These are phyloP conservation scores for Fusarium bulbicola DNA, from an alignment of 2,329 filamentous ascomycete species.

Conservation along the genomic window DNA sequence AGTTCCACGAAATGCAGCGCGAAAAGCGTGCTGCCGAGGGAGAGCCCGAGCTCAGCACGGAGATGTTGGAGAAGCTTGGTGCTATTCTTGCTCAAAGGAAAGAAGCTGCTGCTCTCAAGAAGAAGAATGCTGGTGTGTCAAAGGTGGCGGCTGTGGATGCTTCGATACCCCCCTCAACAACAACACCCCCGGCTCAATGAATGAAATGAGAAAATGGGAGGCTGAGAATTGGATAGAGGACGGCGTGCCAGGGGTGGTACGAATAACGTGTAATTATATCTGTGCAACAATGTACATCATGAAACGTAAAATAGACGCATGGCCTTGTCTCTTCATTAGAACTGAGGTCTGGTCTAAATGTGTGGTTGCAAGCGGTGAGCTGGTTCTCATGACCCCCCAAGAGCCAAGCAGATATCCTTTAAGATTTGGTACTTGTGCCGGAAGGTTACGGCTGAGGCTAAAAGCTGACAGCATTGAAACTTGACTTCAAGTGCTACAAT, in stretches of 20 bases:
- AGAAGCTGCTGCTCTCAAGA: slow-evolving; percentile 50
- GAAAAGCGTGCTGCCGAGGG: slow-evolving; percentile 61
- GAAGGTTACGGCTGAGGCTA: neutral
- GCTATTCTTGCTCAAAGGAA: slow-evolving; percentile 67
- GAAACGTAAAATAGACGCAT: slow-evolving; percentile 43
- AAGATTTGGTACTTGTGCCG: neutral
- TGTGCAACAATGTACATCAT: slow-evolving; percentile 47
- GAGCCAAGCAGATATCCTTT: neutral
- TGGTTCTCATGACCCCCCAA: neutral
- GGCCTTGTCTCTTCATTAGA: slow-evolving; percentile 27
- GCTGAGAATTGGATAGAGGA: slow-evolving; percentile 17
- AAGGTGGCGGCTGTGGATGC: slow-evolving; percentile 40
- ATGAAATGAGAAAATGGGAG: neutral
- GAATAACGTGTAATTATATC: slow-evolving; percentile 46
- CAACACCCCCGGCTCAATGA: slow-evolving; percentile 34
- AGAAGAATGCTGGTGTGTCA: slow-evolving; percentile 49
- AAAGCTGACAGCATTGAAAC: neutral
- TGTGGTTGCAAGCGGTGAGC: neutral
- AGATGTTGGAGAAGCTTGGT: slow-evolving; percentile 71
- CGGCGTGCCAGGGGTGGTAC: slow-evolving; percentile 29
- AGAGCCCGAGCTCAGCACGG: slow-evolving; percentile 64
- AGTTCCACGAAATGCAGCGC: slow-evolving; percentile 65
- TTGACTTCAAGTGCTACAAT: neutral
- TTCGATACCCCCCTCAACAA: slow-evolving; percentile 30
- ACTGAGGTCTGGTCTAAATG: neutral